Conservation (phyloP, 441 rosid species). For the Corymbia citriodora region DNA sequence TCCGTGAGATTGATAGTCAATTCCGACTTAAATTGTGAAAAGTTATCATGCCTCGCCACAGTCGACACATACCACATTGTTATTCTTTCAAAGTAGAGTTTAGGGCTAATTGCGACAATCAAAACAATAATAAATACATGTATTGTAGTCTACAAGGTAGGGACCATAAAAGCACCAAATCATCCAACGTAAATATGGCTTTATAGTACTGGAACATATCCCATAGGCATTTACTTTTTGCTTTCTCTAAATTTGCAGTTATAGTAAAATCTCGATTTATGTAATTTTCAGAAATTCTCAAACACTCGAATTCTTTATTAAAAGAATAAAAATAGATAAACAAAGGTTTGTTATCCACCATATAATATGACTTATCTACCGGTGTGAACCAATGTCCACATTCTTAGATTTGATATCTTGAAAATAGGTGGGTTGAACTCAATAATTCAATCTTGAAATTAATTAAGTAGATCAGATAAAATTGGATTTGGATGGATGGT, state of each 20-base stretch:
- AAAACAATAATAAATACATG: not conserved
- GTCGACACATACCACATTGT: accelerated
- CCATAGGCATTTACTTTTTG: accelerated
- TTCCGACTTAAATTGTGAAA: not conserved
- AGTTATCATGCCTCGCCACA: not conserved
- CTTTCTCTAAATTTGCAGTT: not conserved
- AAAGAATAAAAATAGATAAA: not conserved
- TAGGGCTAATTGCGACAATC: not conserved
- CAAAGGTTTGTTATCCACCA: not conserved
- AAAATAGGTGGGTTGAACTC: too few relatives aligned
- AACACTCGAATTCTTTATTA: not conserved
- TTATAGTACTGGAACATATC: not conserved
- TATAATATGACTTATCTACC: not conserved
- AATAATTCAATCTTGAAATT: not conserved
- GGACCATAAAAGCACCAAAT: not conserved
- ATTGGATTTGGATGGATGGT: accelerated
- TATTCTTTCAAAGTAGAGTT: not conserved
- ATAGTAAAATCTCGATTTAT: not conserved
- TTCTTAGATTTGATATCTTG: not conserved
- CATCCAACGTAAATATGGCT: not conserved
- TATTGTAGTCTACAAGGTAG: not conserved
- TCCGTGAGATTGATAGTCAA: not conserved
- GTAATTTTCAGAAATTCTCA: accelerated
- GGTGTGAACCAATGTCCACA: not conserved
- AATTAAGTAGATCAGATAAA: not conserved